Evolutionary conservation across 2,329 filamentous ascomycete species (phyloP), one percentile per base, ranked within the genome.

Genomic region (Aspergillus hortae): DNA sequence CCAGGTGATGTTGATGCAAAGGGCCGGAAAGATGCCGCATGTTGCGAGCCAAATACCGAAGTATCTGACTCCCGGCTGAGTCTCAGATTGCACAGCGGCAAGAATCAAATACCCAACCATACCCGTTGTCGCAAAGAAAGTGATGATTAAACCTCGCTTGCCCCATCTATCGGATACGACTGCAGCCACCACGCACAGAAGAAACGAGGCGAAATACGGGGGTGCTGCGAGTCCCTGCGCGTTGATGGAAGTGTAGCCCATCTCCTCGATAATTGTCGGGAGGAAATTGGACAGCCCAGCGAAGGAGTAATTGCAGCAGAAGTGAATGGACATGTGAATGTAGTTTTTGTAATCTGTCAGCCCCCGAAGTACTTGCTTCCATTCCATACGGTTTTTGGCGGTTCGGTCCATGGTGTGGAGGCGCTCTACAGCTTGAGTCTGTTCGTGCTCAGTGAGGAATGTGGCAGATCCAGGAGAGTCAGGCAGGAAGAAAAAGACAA

Each of bases 381-480:
- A 64, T 52, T 61, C 60, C 10, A 69, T 21, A 19, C 56, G 56
- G 23, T 49, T 55, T 40, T 68, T 68, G 0, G 53, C 58, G 1
- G 65, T 68, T 25, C 53, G 53, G 33, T 68, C 62, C 45, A 43
- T 15, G 7, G 44, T 33, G 5, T 47, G 17, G 2, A 83, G 67
- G 11, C 81, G 73, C 21, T 77, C 74, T 15, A 83, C 74, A 40
- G 78, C 78, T 49, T 80, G 66, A 19, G 74, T 71, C 56, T 75
- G 77, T 54, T 80, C 73, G 5, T 72, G 66, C 21, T 74, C 71
- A 4, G 56, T 69, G 36, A 78, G 58, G 44, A 76, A 77, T 35
- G 65, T 63, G 6, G 73, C 74, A 17, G 68, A 70, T 46, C 71
- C 69, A 0, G 74, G 74, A 30, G 67, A 71, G 54, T 79, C 77